Evolutionary conservation across 805 yeast species (phyloP), one percentile per base, ranked within the genome.

Genomic region (Yarrowia sp.): DNA sequence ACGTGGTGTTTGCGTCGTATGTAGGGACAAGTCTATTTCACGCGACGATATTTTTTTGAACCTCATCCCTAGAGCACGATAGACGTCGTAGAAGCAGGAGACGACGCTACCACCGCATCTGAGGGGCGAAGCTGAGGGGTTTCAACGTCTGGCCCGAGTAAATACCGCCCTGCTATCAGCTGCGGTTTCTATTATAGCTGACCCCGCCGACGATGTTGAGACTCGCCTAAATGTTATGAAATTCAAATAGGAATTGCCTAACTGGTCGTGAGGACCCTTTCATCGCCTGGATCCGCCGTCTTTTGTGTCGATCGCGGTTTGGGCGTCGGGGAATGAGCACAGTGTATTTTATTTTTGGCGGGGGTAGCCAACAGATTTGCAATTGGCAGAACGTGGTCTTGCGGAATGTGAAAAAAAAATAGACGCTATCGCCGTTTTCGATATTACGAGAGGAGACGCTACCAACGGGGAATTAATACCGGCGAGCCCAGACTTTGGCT

Each of bases 221-320:
- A n/a, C 19, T n/a, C 21, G 19, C 32, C 16, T 8, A 24, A 16
- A 14, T 42, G 47, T 39, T 39, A 14, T 39, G 46, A 36, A 36
- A 39, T 39, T n/a, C 46, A 39, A 42, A 42, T 42, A 42, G 47
- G 47, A 42, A 25, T 13, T 44, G 22, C 51, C 35, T 19, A 44
- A 29, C 35, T 44, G 25, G 51, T 29, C 35, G 10, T 16, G 10
- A 29, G 24, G 24, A 13, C 51, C 51, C 51, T 29, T 25, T 27
- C 33, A 18, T 6, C 49, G 14, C 21, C 27, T 16, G 22, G 46
- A 29, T 29, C 35, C 35, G 35, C 51, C 10, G 27, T 24, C 21
- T 42, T 41, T n/a, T 27, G 19, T 44, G 51, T 19, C 33, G 51
- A 44, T 44, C 51, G 13, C 4, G 16, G 18, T 29, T 13, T 25